Base-by-base conservation (phyloP, 176 grass and related monocot species). In the Lolium rigidum region DNA sequence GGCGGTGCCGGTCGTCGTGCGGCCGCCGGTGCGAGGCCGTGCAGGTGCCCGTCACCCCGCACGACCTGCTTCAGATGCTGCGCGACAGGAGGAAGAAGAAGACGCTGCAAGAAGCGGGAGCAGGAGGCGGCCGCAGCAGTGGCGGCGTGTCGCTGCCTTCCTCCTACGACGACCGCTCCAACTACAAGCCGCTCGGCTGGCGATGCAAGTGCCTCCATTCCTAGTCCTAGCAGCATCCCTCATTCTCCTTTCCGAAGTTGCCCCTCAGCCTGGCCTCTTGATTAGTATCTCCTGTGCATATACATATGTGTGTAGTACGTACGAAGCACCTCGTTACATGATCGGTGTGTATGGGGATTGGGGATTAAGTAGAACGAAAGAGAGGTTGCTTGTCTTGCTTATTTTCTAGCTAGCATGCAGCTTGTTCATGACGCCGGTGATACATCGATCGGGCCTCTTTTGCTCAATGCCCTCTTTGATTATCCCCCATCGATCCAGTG, bases 161-260 rank as follows among this genome's bases (percentile, higher is more conserved):
- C 1, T 80, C 88, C 1, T 90, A 90, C 64, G 52, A 86, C 17
- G 88, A 90, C 71, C 88, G 2, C 63, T 86, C 88, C 63, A 90
- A 86, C 83, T 90, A 90, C 88, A 90, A 86, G 79, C 83, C 88
- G 11, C 88, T 90, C 28, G 85, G 88, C 31, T 90, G 88, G 88
- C 44, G 88, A 46, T 90, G 88, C 88, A 90, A 47, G 63, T 90
- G 88, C 31, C 16, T 57, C 59, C 46, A 65, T 22, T 10, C 47
- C 22, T 75, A 28, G 46, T 10, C 47, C 22, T 75, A 28, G 46
- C n/a, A 10, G 13, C 50, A 43, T 3, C 31, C 31, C 31, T 35
- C 31, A 35, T 35, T 35, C 31, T 35, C 31, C 31, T 35, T 35
- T 2, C 31, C 31, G 2, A 35, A 35, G 31, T 35, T 35, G 3